Conservation (phyloP, 2,329 filamentous ascomycete species). For the Pestalotiopsis sp. region DNA sequence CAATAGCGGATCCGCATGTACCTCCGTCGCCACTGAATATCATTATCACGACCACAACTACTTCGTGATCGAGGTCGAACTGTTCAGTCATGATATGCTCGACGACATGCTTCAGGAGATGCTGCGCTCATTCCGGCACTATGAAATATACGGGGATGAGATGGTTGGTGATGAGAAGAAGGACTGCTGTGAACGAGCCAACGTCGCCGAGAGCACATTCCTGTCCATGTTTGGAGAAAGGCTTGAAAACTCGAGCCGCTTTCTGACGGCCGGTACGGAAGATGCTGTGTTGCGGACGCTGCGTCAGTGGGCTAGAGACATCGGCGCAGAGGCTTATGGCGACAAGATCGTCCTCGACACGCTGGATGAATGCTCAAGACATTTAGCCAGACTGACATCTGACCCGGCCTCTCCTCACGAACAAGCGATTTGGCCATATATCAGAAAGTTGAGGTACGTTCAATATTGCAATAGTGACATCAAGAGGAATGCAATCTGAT, state of each 20-base stretch:
- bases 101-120: conserved; percentile 36
- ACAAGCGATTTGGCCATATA: conserved; percentile 45
- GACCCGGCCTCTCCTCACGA: conserved; percentile 24
- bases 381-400: conserved; percentile 41
- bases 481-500: conserved; percentile 17
- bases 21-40: conserved; percentile 51
- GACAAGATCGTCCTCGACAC: conserved; percentile 10
- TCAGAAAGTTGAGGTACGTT: conserved; percentile 44
- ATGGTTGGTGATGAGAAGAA: conserved; percentile 20
- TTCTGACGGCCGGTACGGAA: conserved; percentile 22
- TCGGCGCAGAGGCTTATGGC: conserved; percentile 13
- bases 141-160: conserved; percentile 27
- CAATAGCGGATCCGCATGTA: conserved; percentile 47
- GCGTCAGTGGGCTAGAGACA: conserved; percentile 24
- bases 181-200: conserved; percentile 30
- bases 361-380: conserved; percentile 34
- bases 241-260: conserved; percentile 19
- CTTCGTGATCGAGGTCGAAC: conserved; percentile 37
- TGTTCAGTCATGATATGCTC: conserved; percentile 35
- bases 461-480: no score
- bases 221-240: conserved; percentile 36
- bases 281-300: conserved; percentile 23
- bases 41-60: conserved; percentile 36
- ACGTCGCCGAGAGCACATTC: conserved; percentile 41
- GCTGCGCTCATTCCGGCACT: conserved; percentile 40